Conservation (phyloP, 306 rosid genomes). For the Rosa lucieae region DNA sequence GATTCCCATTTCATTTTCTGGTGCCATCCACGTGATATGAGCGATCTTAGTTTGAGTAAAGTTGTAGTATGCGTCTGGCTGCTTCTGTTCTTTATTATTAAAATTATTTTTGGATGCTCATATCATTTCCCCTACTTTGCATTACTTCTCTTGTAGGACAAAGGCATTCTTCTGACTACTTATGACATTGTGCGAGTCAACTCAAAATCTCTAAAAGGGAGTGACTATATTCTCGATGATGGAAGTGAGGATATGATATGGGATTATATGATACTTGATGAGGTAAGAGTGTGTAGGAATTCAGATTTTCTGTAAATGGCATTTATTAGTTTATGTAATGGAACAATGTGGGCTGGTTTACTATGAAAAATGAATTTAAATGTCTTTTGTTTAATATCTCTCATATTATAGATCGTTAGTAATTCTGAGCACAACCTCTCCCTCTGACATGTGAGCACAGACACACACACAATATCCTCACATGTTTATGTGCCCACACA, state of each 20-base stretch:
- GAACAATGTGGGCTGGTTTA: background rate
- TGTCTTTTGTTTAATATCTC: background rate
- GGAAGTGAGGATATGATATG: constrained; percentile 65
- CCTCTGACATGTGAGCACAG: background rate
- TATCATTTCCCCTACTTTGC: constrained; percentile 13
- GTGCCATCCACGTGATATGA: background rate
- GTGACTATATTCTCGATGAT: constrained; percentile 40
- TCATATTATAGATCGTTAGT: background rate
- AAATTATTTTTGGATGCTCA: constrained; percentile 9
- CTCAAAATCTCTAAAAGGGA: constrained; percentile 67
- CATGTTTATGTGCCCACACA: background rate
- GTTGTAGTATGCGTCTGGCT: background rate
- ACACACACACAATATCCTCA: background rate
- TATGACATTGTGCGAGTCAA: constrained; percentile 92
- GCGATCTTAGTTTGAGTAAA: background rate
- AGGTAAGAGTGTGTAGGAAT: constrained; percentile 42
- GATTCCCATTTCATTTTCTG: background rate
- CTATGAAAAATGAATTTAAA: background rate
- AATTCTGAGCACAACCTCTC: background rate
- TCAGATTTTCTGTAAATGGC: background rate
- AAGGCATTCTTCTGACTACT: constrained; percentile 91
- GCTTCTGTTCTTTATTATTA: background rate
- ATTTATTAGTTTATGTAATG: background rate
- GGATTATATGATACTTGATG: constrained; percentile 99
- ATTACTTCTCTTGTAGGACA: constrained; percentile 51